Percentiles rank a stretch among this genome's conserved stretches.
Conservation (phyloP, 805 yeast genomes). For the Candida lessepsii region DNA sequence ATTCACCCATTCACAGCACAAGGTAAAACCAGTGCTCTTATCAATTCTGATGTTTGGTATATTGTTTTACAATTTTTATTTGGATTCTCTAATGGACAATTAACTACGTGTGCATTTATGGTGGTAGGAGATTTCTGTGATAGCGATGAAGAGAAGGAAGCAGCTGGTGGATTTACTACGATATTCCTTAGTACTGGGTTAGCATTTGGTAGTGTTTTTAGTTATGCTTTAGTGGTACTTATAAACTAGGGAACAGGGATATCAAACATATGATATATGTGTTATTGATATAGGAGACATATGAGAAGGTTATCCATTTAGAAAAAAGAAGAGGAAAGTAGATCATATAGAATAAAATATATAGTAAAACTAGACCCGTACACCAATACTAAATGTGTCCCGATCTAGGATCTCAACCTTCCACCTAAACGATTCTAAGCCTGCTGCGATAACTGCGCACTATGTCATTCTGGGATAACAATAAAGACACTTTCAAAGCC, state of each 20-base stretch:
- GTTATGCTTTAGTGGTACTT: constrained; percentile 59
- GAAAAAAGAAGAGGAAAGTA: too few relatives aligned
- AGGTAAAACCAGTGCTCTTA: constrained; percentile 35
- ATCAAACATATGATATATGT: too few relatives aligned
- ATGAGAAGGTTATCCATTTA: too few relatives aligned
- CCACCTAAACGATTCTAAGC: too few relatives aligned
- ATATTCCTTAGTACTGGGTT: constrained; percentile 77
- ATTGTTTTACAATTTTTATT: constrained; percentile 68
- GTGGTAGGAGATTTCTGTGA: constrained; percentile 60
- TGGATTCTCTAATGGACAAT: constrained; percentile 88
- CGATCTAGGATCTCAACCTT: neutral
- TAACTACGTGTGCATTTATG: constrained; percentile 78
- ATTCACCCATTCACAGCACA: constrained; percentile 35
- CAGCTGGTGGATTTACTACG: constrained; percentile 92
- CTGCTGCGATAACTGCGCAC: too few relatives aligned
- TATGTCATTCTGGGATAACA: constrained; percentile 38
- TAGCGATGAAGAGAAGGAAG: constrained; percentile 70
- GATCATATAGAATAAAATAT: too few relatives aligned
- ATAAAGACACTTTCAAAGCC: constrained; percentile 50
- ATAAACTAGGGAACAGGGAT: constrained; percentile 18
- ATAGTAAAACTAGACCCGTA: too few relatives aligned
- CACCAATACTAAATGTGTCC: too few relatives aligned
- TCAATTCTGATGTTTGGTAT: constrained; percentile 65
- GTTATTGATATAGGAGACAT: too few relatives aligned
- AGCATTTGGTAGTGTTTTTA: constrained; percentile 72